These are phyloP conservation scores for Leucogyrophana mollusca DNA, from an alignment of 768 basidiomycete species.

Conservation along the genomic window DNA sequence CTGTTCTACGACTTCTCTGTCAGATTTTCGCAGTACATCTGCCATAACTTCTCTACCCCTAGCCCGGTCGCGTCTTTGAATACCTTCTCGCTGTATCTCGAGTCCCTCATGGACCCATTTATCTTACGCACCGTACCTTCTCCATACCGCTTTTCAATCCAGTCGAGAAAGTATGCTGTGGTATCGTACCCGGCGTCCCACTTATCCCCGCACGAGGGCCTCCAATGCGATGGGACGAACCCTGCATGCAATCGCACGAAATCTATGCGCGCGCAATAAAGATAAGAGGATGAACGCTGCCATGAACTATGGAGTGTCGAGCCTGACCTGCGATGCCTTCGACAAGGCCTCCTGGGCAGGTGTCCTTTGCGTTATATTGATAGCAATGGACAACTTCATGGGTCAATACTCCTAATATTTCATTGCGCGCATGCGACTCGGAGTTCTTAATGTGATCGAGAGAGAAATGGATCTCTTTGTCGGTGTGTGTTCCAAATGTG, in stretches of 20 bases:
- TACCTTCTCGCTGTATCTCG: constrained; percentile 47
- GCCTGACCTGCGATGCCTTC: constrained; percentile 75
- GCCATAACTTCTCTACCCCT: constrained; percentile 58
- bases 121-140: constrained; percentile 54
- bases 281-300: neutral
- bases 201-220: constrained; percentile 37
- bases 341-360: constrained; percentile 67
- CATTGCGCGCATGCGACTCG: constrained; percentile 44
- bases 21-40: constrained; percentile 46
- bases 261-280: constrained; percentile 39
- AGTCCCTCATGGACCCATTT: constrained; percentile 51
- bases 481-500: constrained; percentile 50
- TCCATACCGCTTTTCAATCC: constrained; percentile 55
- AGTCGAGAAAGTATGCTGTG: constrained; percentile 75
- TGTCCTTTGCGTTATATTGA: constrained; percentile 62
- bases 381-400: constrained; percentile 83
- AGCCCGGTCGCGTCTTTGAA: constrained; percentile 55
- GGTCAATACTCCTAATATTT: constrained; percentile 68
- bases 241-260: constrained; percentile 65
- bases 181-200: constrained; percentile 80
- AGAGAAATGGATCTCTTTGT: constrained; percentile 78
- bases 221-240: constrained; percentile 72
- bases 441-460: constrained; percentile 57
- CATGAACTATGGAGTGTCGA: neutral
- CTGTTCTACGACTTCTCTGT: constrained; percentile 8